Percentiles rank a stretch among this genome's conserved stretches.
Evolutionary conservation across 83 land plant species (phyloP).

Genomic region (Thuja plicata): DNA sequence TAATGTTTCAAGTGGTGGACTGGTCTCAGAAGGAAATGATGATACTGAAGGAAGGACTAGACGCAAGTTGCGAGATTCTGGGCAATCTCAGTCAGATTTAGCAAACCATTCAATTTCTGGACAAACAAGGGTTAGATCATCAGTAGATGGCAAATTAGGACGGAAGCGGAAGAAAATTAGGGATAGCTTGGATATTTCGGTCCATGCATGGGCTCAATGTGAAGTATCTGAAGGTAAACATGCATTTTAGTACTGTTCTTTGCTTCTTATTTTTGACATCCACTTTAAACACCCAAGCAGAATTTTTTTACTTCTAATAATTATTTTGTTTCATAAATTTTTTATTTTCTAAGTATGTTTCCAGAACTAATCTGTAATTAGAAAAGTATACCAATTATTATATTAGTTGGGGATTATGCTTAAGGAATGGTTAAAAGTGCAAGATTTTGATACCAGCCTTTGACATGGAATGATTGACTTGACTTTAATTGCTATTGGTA

Average conservation of each 20-base stretch:
- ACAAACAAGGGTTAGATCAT: neutral
- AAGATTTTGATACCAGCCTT: neutral
- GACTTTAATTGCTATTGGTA: too few species aligned
- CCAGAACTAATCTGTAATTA: neutral
- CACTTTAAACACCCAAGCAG: neutral
- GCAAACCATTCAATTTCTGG: conserved; percentile 11
- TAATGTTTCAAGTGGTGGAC: conserved; percentile 7
- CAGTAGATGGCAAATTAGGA: conserved; percentile 20
- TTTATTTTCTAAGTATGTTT: neutral
- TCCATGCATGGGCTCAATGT: conserved; percentile 22
- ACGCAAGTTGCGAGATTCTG: conserved; percentile 9
- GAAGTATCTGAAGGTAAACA: conserved; percentile 30
- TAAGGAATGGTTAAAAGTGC: neutral
- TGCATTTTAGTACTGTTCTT: neutral
- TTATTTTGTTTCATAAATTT: neutral
- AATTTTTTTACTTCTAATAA: neutral
- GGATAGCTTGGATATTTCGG: conserved; percentile 17
- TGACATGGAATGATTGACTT: neutral
- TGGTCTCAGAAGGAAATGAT: conserved; percentile 3
- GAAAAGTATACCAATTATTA: neutral
- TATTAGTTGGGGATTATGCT: neutral
- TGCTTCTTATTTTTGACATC: neutral
- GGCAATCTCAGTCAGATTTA: conserved; percentile 11
- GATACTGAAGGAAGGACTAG: conserved; percentile 12
- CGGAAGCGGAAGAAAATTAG: conserved; percentile 21